Percentiles rank a stretch among this genome's conserved stretches.
Conservation (phyloP, 257 asterid species). For the Asclepias syriaca region DNA sequence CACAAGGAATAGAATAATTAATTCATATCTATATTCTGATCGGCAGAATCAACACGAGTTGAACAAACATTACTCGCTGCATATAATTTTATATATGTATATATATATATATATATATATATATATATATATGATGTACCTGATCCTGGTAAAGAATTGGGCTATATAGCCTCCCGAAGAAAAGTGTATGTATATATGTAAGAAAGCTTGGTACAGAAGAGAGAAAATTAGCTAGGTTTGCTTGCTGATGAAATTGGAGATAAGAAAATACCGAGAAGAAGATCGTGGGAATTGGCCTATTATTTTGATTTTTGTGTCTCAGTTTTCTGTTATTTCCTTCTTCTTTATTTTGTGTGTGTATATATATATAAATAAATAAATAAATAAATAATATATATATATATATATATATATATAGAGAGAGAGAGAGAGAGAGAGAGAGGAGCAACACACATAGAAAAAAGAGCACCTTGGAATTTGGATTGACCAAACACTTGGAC, state of each 20-base stretch:
- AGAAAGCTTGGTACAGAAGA: neutral
- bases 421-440: neutral
- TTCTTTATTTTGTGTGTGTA: neutral
- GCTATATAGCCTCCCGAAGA: conserved; percentile 1
- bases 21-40: too few species aligned
- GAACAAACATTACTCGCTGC: too few species aligned
- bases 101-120: too few species aligned
- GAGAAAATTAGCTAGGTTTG: neutral
- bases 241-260: neutral
- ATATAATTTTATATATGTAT: too few species aligned
- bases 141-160: conserved; percentile 22
- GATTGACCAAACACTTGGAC: conserved; percentile 23
- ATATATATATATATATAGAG: neutral
- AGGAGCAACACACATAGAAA: neutral
- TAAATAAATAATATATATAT: too few species aligned
- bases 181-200: neutral
- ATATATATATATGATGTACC: conserved; percentile 19
- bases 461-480: neutral
- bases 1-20: neutral
- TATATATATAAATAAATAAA: neutral
- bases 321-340: neutral
- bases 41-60: too few species aligned
- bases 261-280: neutral
- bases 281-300: neutral
- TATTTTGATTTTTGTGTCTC: neutral